A percentile compares a stretch with the other conserved stretches of the same genome.
These are phyloP conservation scores for Tephrocybe sp. DNA, from an alignment of 768 basidiomycete species.

Conservation along the genomic window DNA sequence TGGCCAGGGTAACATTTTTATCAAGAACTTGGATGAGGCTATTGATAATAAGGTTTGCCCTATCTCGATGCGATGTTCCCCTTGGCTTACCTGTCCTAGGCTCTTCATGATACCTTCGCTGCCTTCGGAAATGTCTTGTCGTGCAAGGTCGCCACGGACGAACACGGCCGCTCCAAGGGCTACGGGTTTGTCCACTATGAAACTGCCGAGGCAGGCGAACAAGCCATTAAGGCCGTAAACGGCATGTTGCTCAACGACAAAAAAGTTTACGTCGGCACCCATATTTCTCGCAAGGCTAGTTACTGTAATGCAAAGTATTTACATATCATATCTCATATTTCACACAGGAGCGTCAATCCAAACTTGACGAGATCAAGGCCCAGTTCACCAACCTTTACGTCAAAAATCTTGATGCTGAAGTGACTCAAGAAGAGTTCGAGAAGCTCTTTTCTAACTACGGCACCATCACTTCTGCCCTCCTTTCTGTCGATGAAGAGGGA, in stretches of 20 bases:
- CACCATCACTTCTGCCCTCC: constrained; percentile 81
- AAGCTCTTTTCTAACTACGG: constrained; percentile 78
- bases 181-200: constrained; percentile 99
- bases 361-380: constrained; percentile 95
- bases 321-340: neutral
- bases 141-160: constrained; percentile 98
- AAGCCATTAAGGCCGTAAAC: constrained; percentile 97
- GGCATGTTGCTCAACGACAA: constrained; percentile 99
- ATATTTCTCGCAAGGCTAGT: constrained; percentile 91
- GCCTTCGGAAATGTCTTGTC: constrained; percentile 98
- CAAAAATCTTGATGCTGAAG: constrained; percentile 91
- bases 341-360: constrained; percentile 88
- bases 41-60: constrained; percentile 93
- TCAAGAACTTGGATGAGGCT: constrained; percentile 96
- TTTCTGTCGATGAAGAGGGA: constrained; percentile 83
- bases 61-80: neutral
- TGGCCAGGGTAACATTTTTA: constrained; percentile 99
- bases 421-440: constrained; percentile 83
- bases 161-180: constrained; percentile 92
- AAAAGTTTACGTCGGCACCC: constrained; percentile 97
- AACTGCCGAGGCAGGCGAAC: constrained; percentile 92
- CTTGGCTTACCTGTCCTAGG: constrained; percentile 41
- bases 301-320: neutral
- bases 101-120: constrained; percentile 98
- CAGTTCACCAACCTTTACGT: constrained; percentile 98